Base-by-base conservation (phyloP, 805 yeast species). In the Wickerhamomyces canadensis region DNA sequence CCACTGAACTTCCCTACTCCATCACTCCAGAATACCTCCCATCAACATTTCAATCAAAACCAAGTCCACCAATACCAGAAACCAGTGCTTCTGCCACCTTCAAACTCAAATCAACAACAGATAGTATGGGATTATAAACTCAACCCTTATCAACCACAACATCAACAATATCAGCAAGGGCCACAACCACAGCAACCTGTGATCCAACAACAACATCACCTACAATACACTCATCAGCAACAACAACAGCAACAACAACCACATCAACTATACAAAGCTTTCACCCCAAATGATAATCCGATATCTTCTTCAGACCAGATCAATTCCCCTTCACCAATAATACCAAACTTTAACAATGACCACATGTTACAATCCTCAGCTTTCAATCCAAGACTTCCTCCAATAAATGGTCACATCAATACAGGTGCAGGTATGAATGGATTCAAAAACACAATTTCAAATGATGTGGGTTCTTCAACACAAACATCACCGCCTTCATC, bases 81-180 rank as follows among this genome's bases (percentile, higher is more conserved):
- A 18, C 12, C 31, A 33, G 50, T 46, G 35, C 32, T 46, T 16
- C 41, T 43, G 2, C 50, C 50, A 9, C 48, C 46, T 1, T 48
- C 48, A 3, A 36, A 46, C 6, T 28, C 31, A 4, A 28, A 17
- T 18, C 6, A 13, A 9, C n/a, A n/a, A n/a, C n/a, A n/a, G n/a
- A 12, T 18, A 12, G 4, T 13, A 4, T 28, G 31, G 31, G 31
- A 28, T 15, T 28, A 28, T 21, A 24, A 23, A 14, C 14, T 26
- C 31, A 23, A 27, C 6, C 34, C 25, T n/a, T 14, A 14, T 3
- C 9, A 27, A 5, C 19, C 19, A 10, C 19, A 25, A 11, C 12
- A 12, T 5, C 35, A 21, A 14, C 25, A 16, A 9, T 18, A 29
- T 27, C 32, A 21, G 16, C 30, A 40, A 38, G 19, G 25, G 35